Evolutionary conservation across 2,329 filamentous ascomycete species (phyloP), one percentile per base, ranked within the genome.

Genomic region (Apiospora pterosperma): DNA sequence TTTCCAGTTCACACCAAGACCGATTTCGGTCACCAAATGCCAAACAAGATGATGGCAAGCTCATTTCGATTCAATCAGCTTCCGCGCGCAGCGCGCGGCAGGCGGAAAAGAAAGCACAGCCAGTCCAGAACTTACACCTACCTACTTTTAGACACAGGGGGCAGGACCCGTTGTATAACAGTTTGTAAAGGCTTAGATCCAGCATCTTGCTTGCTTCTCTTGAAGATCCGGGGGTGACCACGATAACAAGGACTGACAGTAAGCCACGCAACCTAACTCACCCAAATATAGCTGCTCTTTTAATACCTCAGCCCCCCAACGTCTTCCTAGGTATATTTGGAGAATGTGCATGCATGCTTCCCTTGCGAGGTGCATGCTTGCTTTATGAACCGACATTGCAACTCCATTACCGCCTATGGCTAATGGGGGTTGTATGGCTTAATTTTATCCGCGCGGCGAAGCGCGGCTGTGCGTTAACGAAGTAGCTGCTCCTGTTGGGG

Each of bases 361-460:
- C 48, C 12, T 16, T 55, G 34, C 8, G 21, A 28, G n/a, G n/a
- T n/a, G n/a, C n/a, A n/a, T 41, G 38, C 48, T 8, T 34, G 28
- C 48, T n/a, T 16, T 55, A 55, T 8, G 21, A 28, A 34, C 48
- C 48, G 31, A 34, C 48, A 55, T 55, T n/a, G 48, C 25, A 34
- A 55, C 28, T 31, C 14, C 48, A 19, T 55, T 28, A 55, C 34
- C 28, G 19, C 48, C 28, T 34, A 28, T 34, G 28, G 25, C 25
- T 55, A 31, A 34, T 34, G 25, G 41, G 23, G 41, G 28, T 19
- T 41, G 28, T 55, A 55, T 55, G 48, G 25, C 48, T 28, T 55
- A 55, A 55, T 34, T 55, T 55, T 55, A 55, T 28, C 48, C 48
- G 48, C 48, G 48, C 48, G 48, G 48, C 48, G 48, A 55, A 55